Conservation (phyloP, 2,329 filamentous ascomycete species). For the Podosphaera xanthii region DNA sequence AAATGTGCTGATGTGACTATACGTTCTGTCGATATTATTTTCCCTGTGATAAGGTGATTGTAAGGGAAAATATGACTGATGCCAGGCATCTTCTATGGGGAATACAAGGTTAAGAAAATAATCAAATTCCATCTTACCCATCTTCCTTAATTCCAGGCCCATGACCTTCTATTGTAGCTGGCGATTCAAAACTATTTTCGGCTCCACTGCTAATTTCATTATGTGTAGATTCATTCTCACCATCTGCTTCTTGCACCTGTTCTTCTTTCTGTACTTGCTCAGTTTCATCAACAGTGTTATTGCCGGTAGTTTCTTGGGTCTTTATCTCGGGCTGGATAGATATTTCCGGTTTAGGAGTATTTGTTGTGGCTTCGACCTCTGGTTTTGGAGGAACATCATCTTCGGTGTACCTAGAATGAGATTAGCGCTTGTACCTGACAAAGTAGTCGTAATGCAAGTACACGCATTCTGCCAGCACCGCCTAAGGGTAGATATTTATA, state of each 20-base stretch:
- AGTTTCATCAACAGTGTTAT: slow-evolving; percentile 18
- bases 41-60: neutral
- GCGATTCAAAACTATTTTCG: slow-evolving; percentile 14
- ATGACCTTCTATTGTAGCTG: slow-evolving; percentile 17
- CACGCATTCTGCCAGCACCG: neutral
- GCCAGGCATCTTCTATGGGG: neutral
- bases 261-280: slow-evolving; percentile 23
- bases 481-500: neutral
- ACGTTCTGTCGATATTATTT: neutral
- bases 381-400: slow-evolving; percentile 30
- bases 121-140: slow-evolving; percentile 42
- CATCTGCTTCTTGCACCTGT: slow-evolving; percentile 26
- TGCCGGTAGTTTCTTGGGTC: slow-evolving; percentile 11
- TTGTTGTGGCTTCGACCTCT: neutral
- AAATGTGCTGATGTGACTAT: neutral
- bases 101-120: slow-evolving; percentile 5
- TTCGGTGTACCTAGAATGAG: slow-evolving; percentile 35
- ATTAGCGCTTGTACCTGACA: slow-evolving; percentile 1
- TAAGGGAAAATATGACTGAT: neutral
- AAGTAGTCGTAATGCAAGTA: neutral
- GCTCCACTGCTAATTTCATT: slow-evolving; percentile 16
- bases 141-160: slow-evolving; percentile 70
- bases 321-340: slow-evolving; percentile 14
- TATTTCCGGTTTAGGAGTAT: slow-evolving; percentile 4
- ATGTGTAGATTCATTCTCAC: slow-evolving; percentile 8